Evolutionary conservation across 2,329 filamentous ascomycete genomes (phyloP), one percentile per base, ranked within the genome.

Genomic region (Trichoderma koningii): DNA sequence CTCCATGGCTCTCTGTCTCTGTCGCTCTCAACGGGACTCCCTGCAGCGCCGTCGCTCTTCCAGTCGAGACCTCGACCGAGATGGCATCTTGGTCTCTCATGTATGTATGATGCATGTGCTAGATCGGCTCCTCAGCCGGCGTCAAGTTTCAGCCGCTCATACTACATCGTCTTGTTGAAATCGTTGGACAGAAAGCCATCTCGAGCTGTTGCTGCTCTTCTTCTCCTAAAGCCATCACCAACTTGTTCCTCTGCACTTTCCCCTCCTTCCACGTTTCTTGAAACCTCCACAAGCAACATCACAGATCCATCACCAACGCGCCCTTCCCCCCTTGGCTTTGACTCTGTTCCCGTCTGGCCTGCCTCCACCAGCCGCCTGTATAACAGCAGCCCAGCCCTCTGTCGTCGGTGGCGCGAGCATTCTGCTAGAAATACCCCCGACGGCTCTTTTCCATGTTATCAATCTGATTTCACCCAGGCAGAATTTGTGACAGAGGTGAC

Each of bases 281-380:
- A 42, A 53, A 15, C 15, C 28, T 38, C 42, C 15, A 34, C 14
- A 42, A n/a, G 28, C 56, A 34, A 62, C 45, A 64, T 55, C 62
- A 55, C 51, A 55, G 30, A 19, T 48, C 28, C 19, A 52, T 23
- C 60, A 41, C 26, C 63, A 50, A 55, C 47, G 44, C 34, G 34
- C 12, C 34, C 52, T 44, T 47, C 26, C 53, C 45, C 64, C 64
- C 63, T 65, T 51, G 21, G 51, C 51, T 66, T 62, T 66, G 64
- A 66, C 64, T 64, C 50, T 66, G 55, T 41, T 34, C 14, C 26
- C 64, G 59, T 56, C 60, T 56, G 51, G 59, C 52, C 26, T 38
- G 56, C 50, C 28, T 9, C 47, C 14, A 53, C 44, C 34, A 59
- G 47, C 19, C 65, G 41, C 55, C 47, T 45, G 51, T 66, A 38